These are phyloP conservation scores for Gossypium trilobum DNA, from an alignment of 441 rosid genomes.

Conservation along the genomic window DNA sequence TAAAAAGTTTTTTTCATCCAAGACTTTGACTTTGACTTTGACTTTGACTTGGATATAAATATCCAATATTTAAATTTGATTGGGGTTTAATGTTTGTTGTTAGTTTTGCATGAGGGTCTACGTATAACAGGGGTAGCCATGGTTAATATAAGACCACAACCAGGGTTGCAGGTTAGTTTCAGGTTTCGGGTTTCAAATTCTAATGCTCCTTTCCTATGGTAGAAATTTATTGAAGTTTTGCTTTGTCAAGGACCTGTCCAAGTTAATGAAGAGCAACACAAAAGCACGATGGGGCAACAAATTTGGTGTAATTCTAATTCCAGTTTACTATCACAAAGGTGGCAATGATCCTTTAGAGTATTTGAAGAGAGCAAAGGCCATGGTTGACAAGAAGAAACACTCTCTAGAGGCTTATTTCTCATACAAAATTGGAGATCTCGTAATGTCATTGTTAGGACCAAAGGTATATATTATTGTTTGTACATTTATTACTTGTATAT, in stretches of 20 bases:
- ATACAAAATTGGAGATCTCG: slow-evolving; percentile 25
- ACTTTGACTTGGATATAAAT: neutral
- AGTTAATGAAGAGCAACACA: slow-evolving; percentile 26
- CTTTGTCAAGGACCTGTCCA: slow-evolving; percentile 32
- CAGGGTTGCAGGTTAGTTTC: slow-evolving; percentile 24
- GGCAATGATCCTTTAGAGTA: slow-evolving; percentile 25
- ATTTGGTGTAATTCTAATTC: slow-evolving; percentile 40
- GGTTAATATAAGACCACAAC: slow-evolving; percentile 47
- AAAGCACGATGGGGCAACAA: slow-evolving; percentile 45
- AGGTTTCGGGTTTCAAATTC: neutral
- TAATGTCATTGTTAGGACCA: slow-evolving; percentile 35
- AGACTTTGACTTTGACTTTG: neutral
- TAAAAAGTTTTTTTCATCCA: slow-evolving; percentile 4
- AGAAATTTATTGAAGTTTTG: neutral
- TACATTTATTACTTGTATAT: too few species aligned
- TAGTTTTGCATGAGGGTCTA: neutral
- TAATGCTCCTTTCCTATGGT: neutral
- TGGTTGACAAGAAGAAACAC: slow-evolving; percentile 42
- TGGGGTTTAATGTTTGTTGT: neutral
- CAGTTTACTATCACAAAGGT: slow-evolving; percentile 23
- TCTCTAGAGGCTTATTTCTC: slow-evolving; percentile 44
- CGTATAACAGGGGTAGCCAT: slow-evolving; percentile 32
- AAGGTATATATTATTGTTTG: slow-evolving; percentile 21
- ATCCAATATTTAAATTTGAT: neutral
- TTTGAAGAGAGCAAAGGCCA: slow-evolving; percentile 37